phyloP scores from a whole-genome alignment of 2,329 filamentous ascomycete genomes.

The Salinomyces thailandicus region DNA sequence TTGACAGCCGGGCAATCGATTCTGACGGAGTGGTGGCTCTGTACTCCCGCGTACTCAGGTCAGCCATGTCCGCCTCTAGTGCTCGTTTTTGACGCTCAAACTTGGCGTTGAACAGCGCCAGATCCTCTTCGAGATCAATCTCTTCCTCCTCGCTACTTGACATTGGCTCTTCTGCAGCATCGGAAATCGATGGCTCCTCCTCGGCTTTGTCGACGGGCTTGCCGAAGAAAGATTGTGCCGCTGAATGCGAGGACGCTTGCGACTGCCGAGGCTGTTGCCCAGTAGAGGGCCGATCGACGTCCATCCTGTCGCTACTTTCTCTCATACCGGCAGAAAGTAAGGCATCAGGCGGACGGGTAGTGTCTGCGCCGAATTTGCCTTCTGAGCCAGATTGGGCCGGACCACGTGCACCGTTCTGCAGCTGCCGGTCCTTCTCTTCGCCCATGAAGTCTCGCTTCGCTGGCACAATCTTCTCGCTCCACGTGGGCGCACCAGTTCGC shows the following conservation, averaged over 20 bases:
- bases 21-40: constrained; percentile 35
- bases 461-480: constrained; percentile 25
- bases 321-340: neutral
- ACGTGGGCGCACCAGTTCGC: constrained; percentile 7
- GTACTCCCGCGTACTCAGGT: constrained; percentile 32
- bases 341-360: neutral
- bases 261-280: constrained; percentile 5
- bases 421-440: constrained; percentile 29
- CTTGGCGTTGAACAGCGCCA: constrained; percentile 35
- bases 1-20: constrained; percentile 32
- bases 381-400: neutral
- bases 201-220: constrained; percentile 13
- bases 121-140: constrained; percentile 39
- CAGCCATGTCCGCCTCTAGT: constrained; percentile 34
- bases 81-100: constrained; percentile 36
- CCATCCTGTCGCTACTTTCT: neutral
- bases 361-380: neutral
- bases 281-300: neutral
- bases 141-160: constrained; percentile 38
- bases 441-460: constrained; percentile 35
- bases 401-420: neutral
- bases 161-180: constrained; percentile 16
- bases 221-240: constrained; percentile 24
- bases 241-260: constrained; percentile 14
- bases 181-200: constrained; percentile 12